phyloP scores from a whole-genome alignment of 2,329 filamentous ascomycete genomes.

The Leptosphaerulina australis region DNA sequence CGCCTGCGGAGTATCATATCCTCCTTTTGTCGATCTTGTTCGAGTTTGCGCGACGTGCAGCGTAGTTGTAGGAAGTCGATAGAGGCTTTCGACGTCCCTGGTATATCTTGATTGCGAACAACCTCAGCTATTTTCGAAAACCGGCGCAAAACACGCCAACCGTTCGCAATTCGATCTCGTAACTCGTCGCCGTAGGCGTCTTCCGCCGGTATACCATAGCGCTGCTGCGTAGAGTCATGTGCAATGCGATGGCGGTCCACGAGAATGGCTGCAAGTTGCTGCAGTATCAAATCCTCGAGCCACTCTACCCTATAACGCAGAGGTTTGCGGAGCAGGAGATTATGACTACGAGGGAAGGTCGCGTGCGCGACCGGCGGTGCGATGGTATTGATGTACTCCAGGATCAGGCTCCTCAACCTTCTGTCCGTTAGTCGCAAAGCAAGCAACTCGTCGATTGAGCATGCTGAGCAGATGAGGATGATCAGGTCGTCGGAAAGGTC shows the following conservation, averaged over 20 bases:
- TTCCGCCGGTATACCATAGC: constrained; percentile 40
- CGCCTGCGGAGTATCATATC: constrained; percentile 28
- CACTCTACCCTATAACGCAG: constrained; percentile 21
- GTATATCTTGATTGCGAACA: constrained; percentile 18
- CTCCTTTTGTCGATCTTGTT: constrained; percentile 27
- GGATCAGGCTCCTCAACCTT: constrained; percentile 31
- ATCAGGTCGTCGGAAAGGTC: constrained; percentile 41
- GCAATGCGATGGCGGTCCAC: constrained; percentile 38
- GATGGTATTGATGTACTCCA: constrained; percentile 36
- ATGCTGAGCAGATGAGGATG: constrained; percentile 36
- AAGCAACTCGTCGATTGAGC: constrained; percentile 38
- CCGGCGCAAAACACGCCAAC: constrained; percentile 35
- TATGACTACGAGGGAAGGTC: constrained; percentile 33
- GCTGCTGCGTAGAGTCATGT: constrained; percentile 23
- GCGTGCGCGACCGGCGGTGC: constrained; percentile 34
- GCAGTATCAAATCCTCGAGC: constrained; percentile 37
- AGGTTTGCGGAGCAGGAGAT: constrained; percentile 21
- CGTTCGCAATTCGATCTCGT: constrained; percentile 36
- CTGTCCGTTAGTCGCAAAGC: constrained; percentile 28
- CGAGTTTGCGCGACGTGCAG: constrained; percentile 25
- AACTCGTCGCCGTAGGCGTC: constrained; percentile 38
- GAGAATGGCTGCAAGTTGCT: constrained; percentile 38
- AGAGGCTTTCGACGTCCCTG: constrained; percentile 15
- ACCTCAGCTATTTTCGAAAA: constrained; percentile 36
- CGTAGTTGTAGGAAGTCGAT: constrained; percentile 22